Evolutionary conservation across 305 asterid species (phyloP).

Genomic region (Rubia balearica): DNA sequence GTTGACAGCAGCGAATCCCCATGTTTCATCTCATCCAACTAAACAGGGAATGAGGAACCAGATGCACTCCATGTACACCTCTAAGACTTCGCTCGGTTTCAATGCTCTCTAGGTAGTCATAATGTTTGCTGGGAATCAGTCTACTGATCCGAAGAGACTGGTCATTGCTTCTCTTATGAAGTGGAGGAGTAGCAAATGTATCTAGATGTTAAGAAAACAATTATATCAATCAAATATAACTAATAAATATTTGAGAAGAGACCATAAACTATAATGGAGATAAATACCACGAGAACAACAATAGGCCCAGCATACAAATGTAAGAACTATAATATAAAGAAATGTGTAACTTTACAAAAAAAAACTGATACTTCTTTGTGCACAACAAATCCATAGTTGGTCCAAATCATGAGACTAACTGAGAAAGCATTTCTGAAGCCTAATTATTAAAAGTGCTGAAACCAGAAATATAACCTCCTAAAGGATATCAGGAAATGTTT

Average conservation of each 20-base stretch:
- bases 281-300: background rate
- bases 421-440: background rate
- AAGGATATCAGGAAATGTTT: constrained; percentile 14
- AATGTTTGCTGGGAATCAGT: constrained; percentile 69
- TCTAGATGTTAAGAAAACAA: constrained; percentile 45
- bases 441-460: constrained; percentile 22
- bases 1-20: constrained; percentile 40
- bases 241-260: no score
- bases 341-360: constrained; percentile 68
- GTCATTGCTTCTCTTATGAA: constrained; percentile 57
- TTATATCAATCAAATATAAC: constrained; percentile 12
- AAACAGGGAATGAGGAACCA: constrained; percentile 72
- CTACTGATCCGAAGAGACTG: constrained; percentile 88
- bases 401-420: background rate
- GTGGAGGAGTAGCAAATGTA: constrained; percentile 70
- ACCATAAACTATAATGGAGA: constrained; percentile 5
- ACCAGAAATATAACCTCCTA: constrained; percentile 43
- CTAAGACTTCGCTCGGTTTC: constrained; percentile 40
- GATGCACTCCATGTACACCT: constrained; percentile 71
- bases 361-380: constrained; percentile 73
- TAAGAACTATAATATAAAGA: background rate
- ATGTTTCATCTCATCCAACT: constrained; percentile 51
- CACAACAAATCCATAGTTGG: constrained; percentile 60
- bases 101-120: constrained; percentile 55
- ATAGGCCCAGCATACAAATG: background rate